Evolutionary conservation across 805 yeast species (phyloP), one percentile per base, ranked within the genome.

Genomic region (Nakazawaea molendinolei): DNA sequence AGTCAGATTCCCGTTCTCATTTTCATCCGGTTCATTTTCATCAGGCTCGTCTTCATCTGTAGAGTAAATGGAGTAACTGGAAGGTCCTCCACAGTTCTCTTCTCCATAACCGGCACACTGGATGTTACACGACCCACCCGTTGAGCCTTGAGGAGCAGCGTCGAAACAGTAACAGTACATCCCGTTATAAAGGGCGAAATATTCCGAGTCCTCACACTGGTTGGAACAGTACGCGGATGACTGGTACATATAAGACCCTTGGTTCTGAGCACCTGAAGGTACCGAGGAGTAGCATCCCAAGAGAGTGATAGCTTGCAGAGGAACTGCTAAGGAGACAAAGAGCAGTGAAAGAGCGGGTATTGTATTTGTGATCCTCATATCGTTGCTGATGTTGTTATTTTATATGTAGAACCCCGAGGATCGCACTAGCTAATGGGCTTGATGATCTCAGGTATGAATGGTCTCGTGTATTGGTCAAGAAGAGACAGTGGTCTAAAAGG

Each of bases 121-220:
- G 1, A 46, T 38, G 33, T 53, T 42, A 56, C 87, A 80, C 13
- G 55, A 41, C 9, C 51, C 48, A 22, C 56, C 50, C 12, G 58
- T 23, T 2, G 45, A 38, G 10, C 53, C 46, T 6, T 55, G 37
- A 3, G 76, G 67, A 2, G 56, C 40, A 1, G 61, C 43, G 48
- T 68, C 58, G 17, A 89, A 89, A 55, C 95, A 84, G 50, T 70
- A 81, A 55, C 95, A 84, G 13, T 56, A 53, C 17, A 62, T 48
- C 5, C 86, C 85, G 34, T 66, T 56, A 10, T 67, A 52, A 18
- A 74, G 51, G 4, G 81, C 87, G 32, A 69, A 71, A 49, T 58
- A 63, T 7, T 70, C 69, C 38, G 50, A 38, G n/a, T 43, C 49
- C 3, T 56, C 47, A 56, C 95, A 80, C 6, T 49, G 43, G 39